These are phyloP conservation scores for Brassica carinata DNA, from an alignment of 345 rosid species.

Conservation along the genomic window DNA sequence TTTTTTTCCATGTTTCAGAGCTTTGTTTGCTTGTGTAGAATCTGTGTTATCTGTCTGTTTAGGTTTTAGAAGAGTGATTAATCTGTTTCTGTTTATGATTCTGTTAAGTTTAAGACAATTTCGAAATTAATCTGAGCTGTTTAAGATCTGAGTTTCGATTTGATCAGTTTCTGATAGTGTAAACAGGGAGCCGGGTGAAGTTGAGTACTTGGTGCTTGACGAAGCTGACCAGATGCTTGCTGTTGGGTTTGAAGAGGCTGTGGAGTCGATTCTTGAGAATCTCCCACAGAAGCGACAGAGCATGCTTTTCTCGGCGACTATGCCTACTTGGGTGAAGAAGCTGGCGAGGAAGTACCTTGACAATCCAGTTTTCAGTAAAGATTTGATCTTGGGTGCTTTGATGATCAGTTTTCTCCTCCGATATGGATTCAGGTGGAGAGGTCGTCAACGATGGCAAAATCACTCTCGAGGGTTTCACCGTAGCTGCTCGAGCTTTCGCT, in stretches of 20 bases:
- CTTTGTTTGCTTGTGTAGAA: not conserved
- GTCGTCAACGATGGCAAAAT: constrained; percentile 59
- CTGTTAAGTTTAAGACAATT: not conserved
- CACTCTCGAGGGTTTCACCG: constrained; percentile 47
- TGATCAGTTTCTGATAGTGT: not conserved
- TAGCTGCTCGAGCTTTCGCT: constrained; percentile 51
- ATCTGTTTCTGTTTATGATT: not conserved
- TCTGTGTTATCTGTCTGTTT: not conserved
- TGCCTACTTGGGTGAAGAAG: too few species aligned
- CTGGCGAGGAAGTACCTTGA: too few species aligned
- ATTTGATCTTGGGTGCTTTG: too few species aligned
- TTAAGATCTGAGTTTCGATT: not conserved
- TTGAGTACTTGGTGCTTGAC: too few species aligned
- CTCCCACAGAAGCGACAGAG: too few species aligned
- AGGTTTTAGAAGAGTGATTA: not conserved
- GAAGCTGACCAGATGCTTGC: too few species aligned
- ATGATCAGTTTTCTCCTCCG: not conserved
- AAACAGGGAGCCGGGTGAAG: not conserved
- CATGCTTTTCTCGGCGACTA: too few species aligned
- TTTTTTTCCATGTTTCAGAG: not conserved
- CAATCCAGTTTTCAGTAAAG: too few species aligned
- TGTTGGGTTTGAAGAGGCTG: too few species aligned
- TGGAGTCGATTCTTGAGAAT: too few species aligned
- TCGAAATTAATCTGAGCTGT: not conserved
- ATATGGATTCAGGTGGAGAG: constrained; percentile 27